phyloP scores from a whole-genome alignment of 2,329 filamentous ascomycete species.

The Phaeoacremonium minimum region DNA sequence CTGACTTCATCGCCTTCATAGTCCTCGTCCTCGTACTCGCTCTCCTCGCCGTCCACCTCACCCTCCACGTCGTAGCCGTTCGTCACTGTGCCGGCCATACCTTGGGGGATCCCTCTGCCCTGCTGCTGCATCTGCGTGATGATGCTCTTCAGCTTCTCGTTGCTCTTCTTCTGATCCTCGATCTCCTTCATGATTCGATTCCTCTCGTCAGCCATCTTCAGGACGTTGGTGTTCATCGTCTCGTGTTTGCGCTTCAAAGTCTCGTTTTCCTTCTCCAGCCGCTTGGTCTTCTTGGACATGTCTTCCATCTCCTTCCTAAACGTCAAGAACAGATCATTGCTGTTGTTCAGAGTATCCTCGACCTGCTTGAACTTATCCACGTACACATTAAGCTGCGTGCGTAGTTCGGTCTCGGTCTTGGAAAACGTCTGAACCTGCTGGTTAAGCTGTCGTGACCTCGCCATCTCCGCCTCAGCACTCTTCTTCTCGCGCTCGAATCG shows the following conservation, averaged over 20 bases:
- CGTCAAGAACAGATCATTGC: slow-evolving; percentile 93
- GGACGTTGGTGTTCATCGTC: slow-evolving; percentile 87
- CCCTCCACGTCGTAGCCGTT: slow-evolving; percentile 50
- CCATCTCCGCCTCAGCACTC: slow-evolving; percentile 74
- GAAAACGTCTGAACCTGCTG: slow-evolving; percentile 92
- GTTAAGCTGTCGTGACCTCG: slow-evolving; percentile 79
- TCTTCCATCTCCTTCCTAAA: slow-evolving; percentile 99
- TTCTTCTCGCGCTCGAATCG: slow-evolving; percentile 89
- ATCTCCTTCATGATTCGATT: slow-evolving; percentile 70
- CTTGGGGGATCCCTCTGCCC: slow-evolving; percentile 70
- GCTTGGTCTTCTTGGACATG: slow-evolving; percentile 98
- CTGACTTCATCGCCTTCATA: slow-evolving; percentile 58
- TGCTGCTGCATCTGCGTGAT: slow-evolving; percentile 97
- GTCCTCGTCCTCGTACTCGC: slow-evolving; percentile 61
- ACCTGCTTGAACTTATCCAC: slow-evolving; percentile 99
- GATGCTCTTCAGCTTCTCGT: slow-evolving; percentile 87
- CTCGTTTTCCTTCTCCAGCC: slow-evolving; percentile 93
- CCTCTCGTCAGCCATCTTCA: slow-evolving; percentile 95
- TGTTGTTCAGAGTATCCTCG: slow-evolving; percentile 97
- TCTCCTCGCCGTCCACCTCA: slow-evolving; percentile 51
- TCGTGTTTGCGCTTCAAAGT: slow-evolving; percentile 89
- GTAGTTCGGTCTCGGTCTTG: slow-evolving; percentile 88
- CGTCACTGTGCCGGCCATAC: slow-evolving; percentile 56
- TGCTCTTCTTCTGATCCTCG: slow-evolving; percentile 77
- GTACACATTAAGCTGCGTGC: slow-evolving; percentile 95